Conservation (phyloP, 495 filamentous ascomycete genomes). For the Trichoderma parareesei region DNA sequence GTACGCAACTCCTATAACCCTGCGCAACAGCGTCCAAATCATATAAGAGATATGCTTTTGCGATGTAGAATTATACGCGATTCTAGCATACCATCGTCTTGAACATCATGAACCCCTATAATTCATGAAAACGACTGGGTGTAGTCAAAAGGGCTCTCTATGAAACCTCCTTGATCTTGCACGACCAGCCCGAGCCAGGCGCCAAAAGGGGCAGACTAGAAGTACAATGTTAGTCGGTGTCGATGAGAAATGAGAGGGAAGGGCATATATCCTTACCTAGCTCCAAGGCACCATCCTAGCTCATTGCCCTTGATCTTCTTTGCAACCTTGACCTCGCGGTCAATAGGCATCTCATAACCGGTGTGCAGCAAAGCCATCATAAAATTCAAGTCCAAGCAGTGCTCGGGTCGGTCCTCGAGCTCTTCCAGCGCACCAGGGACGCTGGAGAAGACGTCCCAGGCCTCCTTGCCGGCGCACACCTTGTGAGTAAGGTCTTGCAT, state of each 20-base stretch:
- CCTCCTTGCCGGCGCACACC: constrained; percentile 70
- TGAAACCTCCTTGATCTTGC: constrained; percentile 38
- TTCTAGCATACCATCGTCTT: neutral
- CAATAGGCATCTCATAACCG: constrained; percentile 95
- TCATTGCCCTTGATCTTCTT: constrained; percentile 98
- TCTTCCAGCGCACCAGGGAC: constrained; percentile 68
- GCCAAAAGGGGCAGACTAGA: constrained; percentile 38
- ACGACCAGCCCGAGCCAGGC: constrained; percentile 40
- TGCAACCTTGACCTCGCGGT: constrained; percentile 90
- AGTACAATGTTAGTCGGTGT: constrained; percentile 26
- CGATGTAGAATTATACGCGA: neutral
- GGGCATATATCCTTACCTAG: constrained; percentile 55
- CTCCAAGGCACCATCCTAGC: constrained; percentile 94
- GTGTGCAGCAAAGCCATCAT: constrained; percentile 89
- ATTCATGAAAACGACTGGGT: constrained; percentile 9
- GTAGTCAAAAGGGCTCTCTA: constrained; percentile 16
- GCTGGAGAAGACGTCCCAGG: constrained; percentile 70
- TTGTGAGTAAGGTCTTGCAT: constrained; percentile 72
- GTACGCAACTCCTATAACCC: neutral
- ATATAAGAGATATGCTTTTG: neutral
- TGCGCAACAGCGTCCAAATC: neutral
- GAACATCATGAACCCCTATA: neutral
- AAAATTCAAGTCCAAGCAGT: constrained; percentile 91
- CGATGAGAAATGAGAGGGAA: neutral
- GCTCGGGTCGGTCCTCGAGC: constrained; percentile 71